These are phyloP conservation scores for Alternaria hordeiaustralica DNA, from an alignment of 2,329 filamentous ascomycete genomes.

Conservation along the genomic window DNA sequence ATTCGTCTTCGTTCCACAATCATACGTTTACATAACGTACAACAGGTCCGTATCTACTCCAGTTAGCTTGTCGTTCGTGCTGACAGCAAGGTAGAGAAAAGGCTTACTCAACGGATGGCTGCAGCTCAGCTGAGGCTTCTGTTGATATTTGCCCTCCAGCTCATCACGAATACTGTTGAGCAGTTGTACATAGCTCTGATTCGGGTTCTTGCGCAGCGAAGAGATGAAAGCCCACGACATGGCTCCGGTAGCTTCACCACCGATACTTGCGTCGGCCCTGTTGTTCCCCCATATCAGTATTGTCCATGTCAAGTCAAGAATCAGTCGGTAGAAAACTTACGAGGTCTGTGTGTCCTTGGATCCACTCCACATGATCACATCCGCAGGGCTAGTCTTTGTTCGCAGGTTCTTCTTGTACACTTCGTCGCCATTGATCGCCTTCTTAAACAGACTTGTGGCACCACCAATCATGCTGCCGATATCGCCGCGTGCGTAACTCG, in stretches of 20 bases:
- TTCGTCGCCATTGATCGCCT: constrained; percentile 79
- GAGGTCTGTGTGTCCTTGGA: constrained; percentile 96
- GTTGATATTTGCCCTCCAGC: constrained; percentile 82
- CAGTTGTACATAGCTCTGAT: constrained; percentile 95
- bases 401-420: constrained; percentile 80
- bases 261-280: constrained; percentile 89
- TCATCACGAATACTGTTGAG: constrained; percentile 95
- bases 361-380: constrained; percentile 98
- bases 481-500: constrained; percentile 83
- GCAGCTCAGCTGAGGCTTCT: constrained; percentile 95
- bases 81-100: neutral
- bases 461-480: constrained; percentile 79
- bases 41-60: constrained; percentile 22
- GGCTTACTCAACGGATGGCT: constrained; percentile 88
- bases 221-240: constrained; percentile 98
- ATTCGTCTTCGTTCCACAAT: neutral
- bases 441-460: constrained; percentile 86
- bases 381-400: constrained; percentile 91
- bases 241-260: constrained; percentile 87
- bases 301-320: neutral
- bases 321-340: constrained; percentile 59
- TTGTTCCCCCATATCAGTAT: neutral
- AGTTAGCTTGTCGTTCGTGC: neutral
- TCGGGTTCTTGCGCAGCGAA: constrained; percentile 87
- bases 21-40: constrained; percentile 21